Conservation (phyloP, 331 rosid genomes). For the Spiraea crenata region DNA sequence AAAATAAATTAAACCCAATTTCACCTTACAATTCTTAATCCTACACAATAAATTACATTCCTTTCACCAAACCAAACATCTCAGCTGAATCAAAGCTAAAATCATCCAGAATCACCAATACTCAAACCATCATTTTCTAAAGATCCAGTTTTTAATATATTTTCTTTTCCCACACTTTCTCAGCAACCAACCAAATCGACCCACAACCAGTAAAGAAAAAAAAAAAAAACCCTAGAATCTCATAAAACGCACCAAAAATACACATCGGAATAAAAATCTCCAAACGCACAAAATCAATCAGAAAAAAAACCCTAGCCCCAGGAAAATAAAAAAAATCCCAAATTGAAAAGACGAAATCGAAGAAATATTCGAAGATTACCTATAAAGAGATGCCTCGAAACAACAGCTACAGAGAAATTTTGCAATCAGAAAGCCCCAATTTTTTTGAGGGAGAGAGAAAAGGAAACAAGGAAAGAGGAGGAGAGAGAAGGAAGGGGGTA, state of each 20-base stretch:
- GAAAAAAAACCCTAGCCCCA: conserved; percentile 14
- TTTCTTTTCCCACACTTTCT: conserved; percentile 9
- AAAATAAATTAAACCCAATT: not conserved
- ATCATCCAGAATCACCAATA: not conserved
- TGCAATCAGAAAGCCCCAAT: conserved; percentile 31
- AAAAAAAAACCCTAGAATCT: not conserved
- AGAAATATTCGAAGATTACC: conserved; percentile 31
- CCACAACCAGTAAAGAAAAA: not conserved
- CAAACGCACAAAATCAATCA: conserved; percentile 15
- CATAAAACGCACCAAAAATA: not conserved
- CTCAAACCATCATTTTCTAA: not conserved
- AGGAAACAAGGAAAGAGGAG: not conserved
- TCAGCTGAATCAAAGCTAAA: conserved; percentile 12
- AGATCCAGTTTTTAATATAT: conserved; percentile 10
- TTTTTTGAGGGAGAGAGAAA: conserved; percentile 2
- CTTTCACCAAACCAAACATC: conserved; percentile 2
- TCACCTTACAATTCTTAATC: not conserved
- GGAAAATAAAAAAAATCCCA: conserved; percentile 7
- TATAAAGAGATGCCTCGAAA: conserved; percentile 11
- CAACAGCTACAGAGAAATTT: conserved; percentile 24
- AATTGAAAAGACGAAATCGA: not conserved
- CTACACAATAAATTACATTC: not conserved
- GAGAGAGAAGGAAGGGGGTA: not conserved
- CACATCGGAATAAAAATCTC: conserved; percentile 1
- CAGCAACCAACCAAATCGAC: conserved; percentile 8